Base-by-base conservation (phyloP, 108 stramenopile genomes). In the Nitzschia sp. region DNA sequence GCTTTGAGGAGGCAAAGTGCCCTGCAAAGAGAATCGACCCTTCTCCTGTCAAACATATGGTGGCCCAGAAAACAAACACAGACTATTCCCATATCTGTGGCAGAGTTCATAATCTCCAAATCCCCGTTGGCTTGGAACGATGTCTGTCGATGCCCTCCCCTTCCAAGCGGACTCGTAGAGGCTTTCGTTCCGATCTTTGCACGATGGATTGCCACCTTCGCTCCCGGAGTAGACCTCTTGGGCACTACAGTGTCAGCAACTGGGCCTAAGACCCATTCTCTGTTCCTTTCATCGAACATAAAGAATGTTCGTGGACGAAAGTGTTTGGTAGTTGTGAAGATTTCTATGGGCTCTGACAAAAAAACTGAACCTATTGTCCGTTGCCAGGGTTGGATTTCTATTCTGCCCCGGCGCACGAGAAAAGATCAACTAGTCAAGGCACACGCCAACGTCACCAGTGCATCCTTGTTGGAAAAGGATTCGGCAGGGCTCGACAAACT, bases 401-500 rank as follows among this genome's bases (percentile, higher is more conserved):
- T 48, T 25, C 56, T 70, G 22, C 63, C 47, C 9, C 31, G 70
- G 55, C 55, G 66, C 3, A n/a, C 46, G 23, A 38, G 57, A 53
- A 27, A 25, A 28, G 34, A 32, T 1, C 31, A 67, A 45, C n/a
- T 52, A 6, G 41, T 23, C 0, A 53, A 53, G 50, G 21, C 47
- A 13, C 45, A 48, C 15, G 28, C 13, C 23, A 67, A 53, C 15
- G 16, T 68, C 3, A 53, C 5, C 27, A 50, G 33, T 41, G 47
- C 73, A 11, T 21, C 25, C 19, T 53, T 68, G 1, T 30, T 25
- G 21, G 77, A 72, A 68, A 71, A 65, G 23, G 78, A 79, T 58
- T 44, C 72, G 16, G 53, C 68, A 19, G 78, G 61, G 31, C 63
- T 79, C 62, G 72, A 73, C 45, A 69, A 60, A 36, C 55, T 73